A percentile compares a stretch with the other conserved stretches of the same genome.
Evolutionary conservation across 192 early-diverging fungal genomes (phyloP).

Genomic region (Pilobolus umbonatus): DNA sequence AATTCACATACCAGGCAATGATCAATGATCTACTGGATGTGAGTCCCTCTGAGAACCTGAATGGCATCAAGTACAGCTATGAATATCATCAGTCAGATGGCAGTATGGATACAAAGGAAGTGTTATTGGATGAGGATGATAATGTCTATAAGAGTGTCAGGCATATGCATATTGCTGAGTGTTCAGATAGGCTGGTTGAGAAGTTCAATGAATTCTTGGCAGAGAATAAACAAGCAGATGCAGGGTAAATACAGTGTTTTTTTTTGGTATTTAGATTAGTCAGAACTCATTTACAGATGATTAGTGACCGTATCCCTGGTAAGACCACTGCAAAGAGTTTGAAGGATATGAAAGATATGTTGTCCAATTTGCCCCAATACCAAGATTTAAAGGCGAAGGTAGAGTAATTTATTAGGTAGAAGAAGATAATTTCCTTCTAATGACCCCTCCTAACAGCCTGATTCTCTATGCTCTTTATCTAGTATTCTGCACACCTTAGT

Average conservation of each 20-base stretch:
- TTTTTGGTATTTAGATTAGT: background rate
- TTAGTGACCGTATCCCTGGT: background rate
- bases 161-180: constrained; percentile 82
- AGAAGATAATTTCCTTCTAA: background rate
- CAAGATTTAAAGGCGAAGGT: constrained; percentile 74
- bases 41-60: constrained; percentile 24
- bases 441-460: background rate
- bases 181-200: constrained; percentile 59
- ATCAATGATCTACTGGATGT: constrained; percentile 81
- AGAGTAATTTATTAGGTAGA: too few species aligned
- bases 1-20: constrained; percentile 99
- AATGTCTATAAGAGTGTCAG: constrained; percentile 70
- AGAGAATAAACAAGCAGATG: constrained; percentile 55
- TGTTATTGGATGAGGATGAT: constrained; percentile 72
- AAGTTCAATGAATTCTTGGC: constrained; percentile 74
- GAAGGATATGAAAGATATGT: constrained; percentile 82
- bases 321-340: constrained; percentile 58
- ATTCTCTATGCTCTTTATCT: too few species aligned
- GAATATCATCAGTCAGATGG: constrained; percentile 40
- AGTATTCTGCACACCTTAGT: constrained; percentile 78
- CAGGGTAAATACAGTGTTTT: background rate
- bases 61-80: constrained; percentile 61
- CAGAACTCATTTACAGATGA: background rate
- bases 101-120: constrained; percentile 36
- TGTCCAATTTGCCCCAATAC: constrained; percentile 80